Percentiles rank a stretch among this genome's conserved stretches.
Evolutionary conservation across 2,329 filamentous ascomycete genomes (phyloP).

Genomic region (Lojkania enalia): DNA sequence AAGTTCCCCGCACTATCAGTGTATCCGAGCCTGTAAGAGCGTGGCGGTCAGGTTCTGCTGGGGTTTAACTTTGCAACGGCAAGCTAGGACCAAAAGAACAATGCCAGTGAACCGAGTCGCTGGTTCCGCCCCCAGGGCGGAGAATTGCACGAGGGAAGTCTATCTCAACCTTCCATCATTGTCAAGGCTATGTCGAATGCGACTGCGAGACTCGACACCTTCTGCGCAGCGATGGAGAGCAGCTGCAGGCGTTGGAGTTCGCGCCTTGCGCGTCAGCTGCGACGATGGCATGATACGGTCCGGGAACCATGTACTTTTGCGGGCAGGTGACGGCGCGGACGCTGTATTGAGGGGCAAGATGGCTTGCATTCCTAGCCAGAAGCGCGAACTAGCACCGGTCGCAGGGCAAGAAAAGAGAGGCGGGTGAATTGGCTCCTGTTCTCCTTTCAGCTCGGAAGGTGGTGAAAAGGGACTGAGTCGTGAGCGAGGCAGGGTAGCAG

Average conservation of each 20-base stretch:
- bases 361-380: constrained; percentile 9
- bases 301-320: not conserved
- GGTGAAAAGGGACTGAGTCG: constrained; percentile 15
- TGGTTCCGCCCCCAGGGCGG: constrained; percentile 11
- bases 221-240: not conserved
- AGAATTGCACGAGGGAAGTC: constrained; percentile 4
- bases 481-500: constrained; percentile 14
- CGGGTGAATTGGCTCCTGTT: not conserved
- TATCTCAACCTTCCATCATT: too few species aligned
- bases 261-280: constrained; percentile 9
- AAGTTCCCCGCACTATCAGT: too few species aligned
- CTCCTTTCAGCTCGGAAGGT: not conserved
- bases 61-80: constrained; percentile 16
- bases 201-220: not conserved
- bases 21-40: too few species aligned
- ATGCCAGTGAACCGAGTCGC: constrained; percentile 9
- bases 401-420: constrained; percentile 2
- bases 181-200: not conserved
- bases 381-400: constrained; percentile 1
- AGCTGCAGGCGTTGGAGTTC: constrained; percentile 1
- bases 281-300: not conserved
- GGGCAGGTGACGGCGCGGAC: constrained; percentile 7
- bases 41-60: constrained; percentile 9
- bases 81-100: constrained; percentile 10
- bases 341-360: constrained; percentile 6